phyloP scores from a whole-genome alignment of 768 basidiomycete species.

The Termitomyces sp. region DNA sequence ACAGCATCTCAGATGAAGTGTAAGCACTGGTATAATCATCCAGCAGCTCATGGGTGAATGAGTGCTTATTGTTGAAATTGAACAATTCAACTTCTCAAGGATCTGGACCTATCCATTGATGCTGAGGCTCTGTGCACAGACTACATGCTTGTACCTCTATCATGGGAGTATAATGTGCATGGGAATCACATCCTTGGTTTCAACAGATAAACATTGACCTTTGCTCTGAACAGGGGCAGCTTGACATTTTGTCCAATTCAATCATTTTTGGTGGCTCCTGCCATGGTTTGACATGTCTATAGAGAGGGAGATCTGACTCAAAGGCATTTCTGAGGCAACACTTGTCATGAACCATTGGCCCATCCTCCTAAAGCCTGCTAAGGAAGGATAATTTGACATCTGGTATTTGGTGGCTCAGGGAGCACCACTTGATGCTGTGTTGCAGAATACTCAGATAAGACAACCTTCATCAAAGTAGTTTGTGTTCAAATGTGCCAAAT shows the following conservation, averaged over 20 bases:
- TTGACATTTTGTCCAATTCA: no score
- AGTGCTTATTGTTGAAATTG: constrained; percentile 23
- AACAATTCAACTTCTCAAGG: constrained; percentile 19
- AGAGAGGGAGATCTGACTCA: neutral
- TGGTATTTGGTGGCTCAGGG: no score
- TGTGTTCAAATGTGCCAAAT: no score
- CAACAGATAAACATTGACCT: neutral
- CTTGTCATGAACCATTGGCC: no score
- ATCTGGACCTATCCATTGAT: constrained; percentile 21
- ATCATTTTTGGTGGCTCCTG: neutral
- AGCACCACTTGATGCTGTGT: no score
- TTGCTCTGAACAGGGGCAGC: neutral
- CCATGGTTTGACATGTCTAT: neutral
- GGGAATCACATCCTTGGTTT: neutral
- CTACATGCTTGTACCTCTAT: constrained; percentile 19
- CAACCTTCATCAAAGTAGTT: no score
- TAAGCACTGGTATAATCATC: constrained; percentile 23
- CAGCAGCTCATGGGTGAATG: constrained; percentile 22
- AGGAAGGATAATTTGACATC: no score
- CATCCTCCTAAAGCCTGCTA: no score
- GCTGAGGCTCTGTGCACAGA: neutral
- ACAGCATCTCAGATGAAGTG: constrained; percentile 23
- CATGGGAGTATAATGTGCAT: neutral
- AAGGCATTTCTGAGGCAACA: neutral
- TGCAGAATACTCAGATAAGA: no score